Evolutionary conservation across 176 grass and related monocot genomes (phyloP).

Genomic region (Alloteropsis semialata): DNA sequence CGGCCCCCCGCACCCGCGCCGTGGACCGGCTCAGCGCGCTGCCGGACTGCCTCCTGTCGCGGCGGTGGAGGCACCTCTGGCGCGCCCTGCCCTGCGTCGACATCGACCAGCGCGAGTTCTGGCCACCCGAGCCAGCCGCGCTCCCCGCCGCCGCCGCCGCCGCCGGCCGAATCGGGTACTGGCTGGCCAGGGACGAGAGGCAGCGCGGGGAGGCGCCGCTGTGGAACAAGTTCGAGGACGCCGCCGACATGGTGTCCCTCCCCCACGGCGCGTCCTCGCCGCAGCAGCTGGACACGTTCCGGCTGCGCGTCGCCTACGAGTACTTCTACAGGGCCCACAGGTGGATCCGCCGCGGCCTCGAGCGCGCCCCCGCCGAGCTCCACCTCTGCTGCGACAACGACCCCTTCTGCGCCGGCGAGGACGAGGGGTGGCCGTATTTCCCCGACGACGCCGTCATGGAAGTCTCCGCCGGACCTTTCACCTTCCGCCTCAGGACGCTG

Average conservation of each 20-base stretch:
- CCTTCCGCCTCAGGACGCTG: neutral
- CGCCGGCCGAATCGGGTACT: too few relatives aligned
- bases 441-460: neutral
- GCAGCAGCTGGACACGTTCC: slow-evolving; percentile 13
- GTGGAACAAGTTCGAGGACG: neutral
- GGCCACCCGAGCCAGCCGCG: too few relatives aligned
- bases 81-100: neutral
- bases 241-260: neutral
- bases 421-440: neutral
- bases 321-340: neutral
- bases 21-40: neutral
- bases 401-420: too few relatives aligned
- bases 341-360: slow-evolving; percentile 20
- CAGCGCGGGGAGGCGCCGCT: too few relatives aligned
- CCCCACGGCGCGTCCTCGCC: too few relatives aligned
- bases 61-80: slow-evolving; percentile 2
- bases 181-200: too few relatives aligned
- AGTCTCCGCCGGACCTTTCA: neutral
- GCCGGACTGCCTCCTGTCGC: too few relatives aligned
- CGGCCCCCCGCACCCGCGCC: too few relatives aligned
- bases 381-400: neutral
- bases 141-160: neutral
- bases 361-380: neutral
- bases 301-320: neutral
- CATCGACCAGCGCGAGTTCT: neutral